These are phyloP conservation scores for Oxytropis ochrocephala DNA, from an alignment of 306 rosid genomes.

Conservation along the genomic window DNA sequence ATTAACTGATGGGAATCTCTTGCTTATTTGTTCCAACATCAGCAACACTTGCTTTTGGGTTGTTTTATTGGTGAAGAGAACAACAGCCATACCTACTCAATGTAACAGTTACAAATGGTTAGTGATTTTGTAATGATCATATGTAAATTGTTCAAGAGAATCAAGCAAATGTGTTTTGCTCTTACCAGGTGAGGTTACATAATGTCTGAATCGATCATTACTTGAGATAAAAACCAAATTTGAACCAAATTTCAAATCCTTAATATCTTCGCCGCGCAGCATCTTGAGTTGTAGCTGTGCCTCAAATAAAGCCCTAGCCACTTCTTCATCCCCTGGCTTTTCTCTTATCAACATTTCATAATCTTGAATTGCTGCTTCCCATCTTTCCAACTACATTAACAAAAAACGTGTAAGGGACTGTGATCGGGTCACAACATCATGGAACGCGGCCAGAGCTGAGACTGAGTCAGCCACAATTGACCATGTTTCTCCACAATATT, in stretches of 20 bases:
- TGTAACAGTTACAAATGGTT: background rate
- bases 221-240: constrained; percentile 60
- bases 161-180: background rate
- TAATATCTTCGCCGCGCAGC: constrained; percentile 53
- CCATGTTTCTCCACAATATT: background rate
- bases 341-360: constrained; percentile 73
- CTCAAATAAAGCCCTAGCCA: constrained; percentile 73
- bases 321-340: constrained; percentile 79
- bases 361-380: constrained; percentile 84
- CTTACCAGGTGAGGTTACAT: constrained; percentile 78
- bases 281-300: constrained; percentile 61
- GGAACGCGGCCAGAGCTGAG: background rate
- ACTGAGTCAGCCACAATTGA: background rate
- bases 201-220: constrained; percentile 70
- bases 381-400: constrained; percentile 59
- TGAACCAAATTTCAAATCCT: constrained; percentile 68
- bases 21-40: constrained; percentile 60
- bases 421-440: too few relatives aligned
- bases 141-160: background rate
- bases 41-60: constrained; percentile 45
- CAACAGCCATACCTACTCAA: constrained; percentile 77
- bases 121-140: background rate
- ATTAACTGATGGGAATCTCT: constrained; percentile 72
- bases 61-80: constrained; percentile 58
- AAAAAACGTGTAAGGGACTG: background rate